Evolutionary conservation across 31 red algal genomes (phyloP).

Genomic region (Porphyra umbilicalis): DNA sequence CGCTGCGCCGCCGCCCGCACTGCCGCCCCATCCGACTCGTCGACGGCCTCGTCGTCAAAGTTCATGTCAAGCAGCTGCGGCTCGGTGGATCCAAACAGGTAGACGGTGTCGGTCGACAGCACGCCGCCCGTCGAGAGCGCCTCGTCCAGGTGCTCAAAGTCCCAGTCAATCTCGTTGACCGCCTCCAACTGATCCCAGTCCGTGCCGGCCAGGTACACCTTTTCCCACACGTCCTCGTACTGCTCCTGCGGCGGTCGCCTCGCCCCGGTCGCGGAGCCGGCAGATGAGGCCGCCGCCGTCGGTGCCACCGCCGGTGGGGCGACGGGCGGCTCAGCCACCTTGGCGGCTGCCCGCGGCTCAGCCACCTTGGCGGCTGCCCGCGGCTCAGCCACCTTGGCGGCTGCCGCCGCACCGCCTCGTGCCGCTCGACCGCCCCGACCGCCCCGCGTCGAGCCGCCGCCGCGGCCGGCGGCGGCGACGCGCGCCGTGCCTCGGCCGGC

Average conservation of each 20-base stretch:
- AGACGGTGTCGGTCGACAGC: constrained; percentile 16
- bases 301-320: not conserved
- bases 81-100: constrained; percentile 93
- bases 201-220: constrained; percentile 90
- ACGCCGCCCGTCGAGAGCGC: constrained; percentile 59
- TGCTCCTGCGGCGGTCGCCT: not conserved
- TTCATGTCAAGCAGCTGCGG: constrained; percentile 59
- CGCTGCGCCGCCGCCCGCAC: not conserved
- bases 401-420: no score
- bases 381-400: no score
- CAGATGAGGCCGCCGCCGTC: not conserved
- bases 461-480: no score
- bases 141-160: constrained; percentile 95
- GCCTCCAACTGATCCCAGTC: constrained; percentile 92
- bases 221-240: constrained; percentile 83
- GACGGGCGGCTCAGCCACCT: no score
- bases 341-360: no score
- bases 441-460: no score
- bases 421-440: no score
- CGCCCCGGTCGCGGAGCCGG: not conserved
- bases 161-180: constrained; percentile 77
- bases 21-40: constrained; percentile 26
- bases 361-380: no score
- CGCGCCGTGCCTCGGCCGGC: no score
- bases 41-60: constrained; percentile 1